phyloP scores from a whole-genome alignment of 768 basidiomycete species.

The Russula dissimulans region DNA sequence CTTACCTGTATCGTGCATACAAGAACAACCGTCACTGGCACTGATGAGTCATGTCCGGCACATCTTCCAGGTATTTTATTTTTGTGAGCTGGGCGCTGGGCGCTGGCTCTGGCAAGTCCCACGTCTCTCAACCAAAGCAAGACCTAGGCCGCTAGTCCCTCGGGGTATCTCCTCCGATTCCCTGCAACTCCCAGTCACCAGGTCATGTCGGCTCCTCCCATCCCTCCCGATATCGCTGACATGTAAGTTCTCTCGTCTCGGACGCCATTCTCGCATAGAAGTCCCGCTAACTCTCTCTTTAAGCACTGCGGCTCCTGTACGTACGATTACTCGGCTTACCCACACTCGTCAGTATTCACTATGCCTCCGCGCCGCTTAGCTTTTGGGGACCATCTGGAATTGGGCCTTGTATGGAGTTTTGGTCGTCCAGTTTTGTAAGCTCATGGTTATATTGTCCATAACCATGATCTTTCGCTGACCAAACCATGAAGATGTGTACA shows the following conservation, averaged over 20 bases:
- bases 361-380: background rate
- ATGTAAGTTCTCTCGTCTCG: background rate
- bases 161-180: too few species aligned
- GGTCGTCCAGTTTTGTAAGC: slow-evolving; percentile 1
- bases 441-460: too few species aligned
- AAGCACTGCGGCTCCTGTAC: slow-evolving; percentile 6
- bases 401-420: slow-evolving; percentile 5
- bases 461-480: background rate
- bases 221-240: background rate
- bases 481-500: slow-evolving; percentile 7
- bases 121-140: too few species aligned
- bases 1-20: too few species aligned
- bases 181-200: background rate
- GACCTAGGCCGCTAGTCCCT: too few species aligned
- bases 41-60: too few species aligned
- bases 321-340: background rate
- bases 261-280: background rate
- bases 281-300: background rate
- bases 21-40: too few species aligned
- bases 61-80: too few species aligned
- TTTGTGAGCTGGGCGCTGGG: too few species aligned
- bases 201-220: background rate
- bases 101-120: too few species aligned
- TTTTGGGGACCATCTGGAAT: slow-evolving; percentile 8
- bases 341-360: background rate